Evolutionary conservation across 129 eudicot species (phyloP).

Genomic region (Solidago caesia): DNA sequence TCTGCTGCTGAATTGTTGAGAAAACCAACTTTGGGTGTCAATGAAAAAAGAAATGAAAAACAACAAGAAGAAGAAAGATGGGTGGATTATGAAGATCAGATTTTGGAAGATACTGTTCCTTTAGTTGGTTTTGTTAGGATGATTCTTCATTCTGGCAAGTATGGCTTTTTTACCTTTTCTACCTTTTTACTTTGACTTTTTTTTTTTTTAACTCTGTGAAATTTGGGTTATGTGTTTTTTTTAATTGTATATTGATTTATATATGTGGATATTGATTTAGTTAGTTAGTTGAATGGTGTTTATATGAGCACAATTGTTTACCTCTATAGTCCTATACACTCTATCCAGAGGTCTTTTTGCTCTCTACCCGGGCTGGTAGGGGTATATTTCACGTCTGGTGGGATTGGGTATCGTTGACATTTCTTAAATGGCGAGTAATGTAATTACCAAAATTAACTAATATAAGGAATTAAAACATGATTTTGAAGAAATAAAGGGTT

Average conservation of each 20-base stretch:
- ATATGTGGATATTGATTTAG: neutral
- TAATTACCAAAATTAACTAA: too few species aligned
- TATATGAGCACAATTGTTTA: neutral
- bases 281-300: neutral
- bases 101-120: conserved; percentile 80
- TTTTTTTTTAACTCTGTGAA: too few species aligned
- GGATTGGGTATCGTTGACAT: too few species aligned
- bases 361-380: too few species aligned
- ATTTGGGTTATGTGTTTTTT: too few species aligned
- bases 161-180: conserved; percentile 15
- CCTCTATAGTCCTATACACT: too few species aligned
- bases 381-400: too few species aligned
- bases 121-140: conserved; percentile 73
- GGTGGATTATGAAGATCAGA: conserved; percentile 82
- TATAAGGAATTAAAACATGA: too few species aligned
- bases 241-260: too few species aligned
- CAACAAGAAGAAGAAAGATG: conserved; percentile 35
- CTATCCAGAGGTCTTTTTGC: too few species aligned
- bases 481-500: too few species aligned
- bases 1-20: conserved; percentile 35
- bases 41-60: conserved; percentile 1
- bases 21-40: conserved; percentile 44
- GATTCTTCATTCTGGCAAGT: conserved; percentile 89
- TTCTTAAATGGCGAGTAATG: too few species aligned
- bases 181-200: neutral